phyloP scores from a whole-genome alignment of 2,329 filamentous ascomycete species.

The Keithomyces neogunnii region DNA sequence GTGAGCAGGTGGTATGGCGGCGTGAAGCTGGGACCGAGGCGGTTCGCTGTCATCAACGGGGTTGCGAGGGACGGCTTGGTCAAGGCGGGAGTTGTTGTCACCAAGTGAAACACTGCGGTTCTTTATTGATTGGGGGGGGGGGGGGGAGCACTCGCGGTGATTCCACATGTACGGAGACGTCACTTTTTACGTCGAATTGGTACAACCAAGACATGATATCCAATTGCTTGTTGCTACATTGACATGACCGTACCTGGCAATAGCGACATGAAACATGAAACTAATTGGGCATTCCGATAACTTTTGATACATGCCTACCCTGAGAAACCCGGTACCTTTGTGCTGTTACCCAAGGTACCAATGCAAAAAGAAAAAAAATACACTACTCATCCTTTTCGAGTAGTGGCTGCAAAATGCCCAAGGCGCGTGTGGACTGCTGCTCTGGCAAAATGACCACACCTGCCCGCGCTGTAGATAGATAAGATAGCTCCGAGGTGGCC shows the following conservation, averaged over 20 bases:
- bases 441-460: constrained; percentile 81
- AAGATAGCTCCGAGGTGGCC: constrained; percentile 69
- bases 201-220: too few relatives aligned
- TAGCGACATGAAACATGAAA: not conserved
- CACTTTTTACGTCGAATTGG: too few relatives aligned
- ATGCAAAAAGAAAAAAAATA: not conserved
- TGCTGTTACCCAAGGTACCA: not conserved
- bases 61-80: constrained; percentile 79
- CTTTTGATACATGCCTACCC: not conserved
- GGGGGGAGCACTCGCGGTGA: not conserved
- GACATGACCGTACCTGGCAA: too few relatives aligned
- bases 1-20: constrained; percentile 96
- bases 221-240: not conserved
- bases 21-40: constrained; percentile 75
- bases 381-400: constrained; percentile 27
- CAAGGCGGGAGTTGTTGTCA: constrained; percentile 57
- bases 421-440: constrained; percentile 63
- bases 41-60: constrained; percentile 85
- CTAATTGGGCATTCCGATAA: not conserved
- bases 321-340: too few relatives aligned
- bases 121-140: not conserved
- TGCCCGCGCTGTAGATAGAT: constrained; percentile 79
- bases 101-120: constrained; percentile 29
- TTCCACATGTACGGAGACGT: not conserved
- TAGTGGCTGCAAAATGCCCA: constrained; percentile 57